A percentile compares a stretch with the other conserved stretches of the same genome.
Conservation (phyloP, 2,329 filamentous ascomycete genomes). For the Microthyrium microscopicum region DNA sequence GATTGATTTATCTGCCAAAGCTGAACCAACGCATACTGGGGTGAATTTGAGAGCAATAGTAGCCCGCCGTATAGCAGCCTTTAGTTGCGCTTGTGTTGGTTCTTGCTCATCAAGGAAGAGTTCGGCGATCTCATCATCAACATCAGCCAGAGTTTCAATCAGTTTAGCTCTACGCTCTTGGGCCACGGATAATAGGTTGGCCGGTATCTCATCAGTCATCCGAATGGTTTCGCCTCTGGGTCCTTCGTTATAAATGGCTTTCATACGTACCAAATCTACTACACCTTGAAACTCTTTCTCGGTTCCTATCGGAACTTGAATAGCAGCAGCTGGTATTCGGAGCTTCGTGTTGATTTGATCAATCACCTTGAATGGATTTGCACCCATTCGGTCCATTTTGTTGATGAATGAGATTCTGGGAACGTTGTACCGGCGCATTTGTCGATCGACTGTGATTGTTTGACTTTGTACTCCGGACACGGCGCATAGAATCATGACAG, state of each 20-base stretch:
- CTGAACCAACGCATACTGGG: slow-evolving; percentile 91
- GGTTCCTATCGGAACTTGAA: slow-evolving; percentile 84
- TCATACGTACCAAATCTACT: slow-evolving; percentile 84
- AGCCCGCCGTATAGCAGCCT: slow-evolving; percentile 75
- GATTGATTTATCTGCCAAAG: slow-evolving; percentile 82
- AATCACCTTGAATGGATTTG: slow-evolving; percentile 93
- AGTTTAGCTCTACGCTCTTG: slow-evolving; percentile 70
- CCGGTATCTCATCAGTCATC: slow-evolving; percentile 65
- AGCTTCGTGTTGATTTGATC: slow-evolving; percentile 97
- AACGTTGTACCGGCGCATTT: slow-evolving; percentile 97
- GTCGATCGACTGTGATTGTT: slow-evolving; percentile 93
- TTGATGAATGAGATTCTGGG: slow-evolving; percentile 93
- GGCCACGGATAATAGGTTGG: slow-evolving; percentile 57
- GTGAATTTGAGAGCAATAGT: slow-evolving; percentile 85
- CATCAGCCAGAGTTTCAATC: slow-evolving; percentile 90
- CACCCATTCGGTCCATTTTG: slow-evolving; percentile 99
- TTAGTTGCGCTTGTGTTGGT: slow-evolving; percentile 69
- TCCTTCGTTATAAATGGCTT: slow-evolving; percentile 83
- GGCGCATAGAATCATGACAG: slow-evolving; percentile 95
- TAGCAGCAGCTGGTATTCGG: slow-evolving; percentile 76
- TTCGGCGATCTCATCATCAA: slow-evolving; percentile 95
- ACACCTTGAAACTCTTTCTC: slow-evolving; percentile 90
- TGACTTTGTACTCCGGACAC: slow-evolving; percentile 95
- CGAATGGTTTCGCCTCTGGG: slow-evolving; percentile 58
- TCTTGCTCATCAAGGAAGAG: slow-evolving; percentile 77